Evolutionary conservation across 495 filamentous ascomycete species (phyloP), one percentile per base, ranked within the genome.

Genomic region (Tuber magnatum): DNA sequence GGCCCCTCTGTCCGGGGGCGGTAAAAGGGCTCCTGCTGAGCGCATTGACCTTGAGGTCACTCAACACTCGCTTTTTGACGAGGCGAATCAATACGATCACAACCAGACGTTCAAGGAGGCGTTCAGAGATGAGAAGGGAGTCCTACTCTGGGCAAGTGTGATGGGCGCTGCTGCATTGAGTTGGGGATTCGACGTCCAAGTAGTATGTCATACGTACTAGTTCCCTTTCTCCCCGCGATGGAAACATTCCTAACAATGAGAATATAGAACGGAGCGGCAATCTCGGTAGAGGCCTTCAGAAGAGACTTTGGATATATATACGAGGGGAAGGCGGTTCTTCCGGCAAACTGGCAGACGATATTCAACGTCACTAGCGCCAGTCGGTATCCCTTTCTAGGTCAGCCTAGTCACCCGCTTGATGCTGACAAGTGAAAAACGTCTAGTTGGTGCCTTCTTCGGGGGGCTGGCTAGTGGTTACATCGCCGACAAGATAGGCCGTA

Each of bases 101-200:
- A 71, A 72, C n/a, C 48, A 68, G 24, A 76, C 74, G 18, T 73
- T 76, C 24, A 68, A 46, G 16, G 38, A 69, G 8, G 74, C 74
- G 14, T 44, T 72, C n/a, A 40, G 48, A 24, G 71, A 68, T 18
- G 74, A 76, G 48, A 51, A 46, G 46, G 71, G 71, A 2, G 74
- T 76, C 0, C 46, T 76, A 0, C 38, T 76, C 18, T 76, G 74
- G 74, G 74, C 74, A 14, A 14, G 68, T 18, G 73, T 71, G 18
- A 70, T 75, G 38, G 73, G 39, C 8, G 73, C 73, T 22, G 73
- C 68, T 6, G 73, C 73, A 35, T 51, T 71, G 68, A 75, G 73
- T 42, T 75, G 84, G 84, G 84, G 84, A 9, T 86, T 85, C 61
- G 84, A 86, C 75, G 83, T 81, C 40, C 84, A 86, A 72, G 81